These are phyloP conservation scores for Didymella lethalis DNA, from an alignment of 2,329 filamentous ascomycete species.

Conservation along the genomic window DNA sequence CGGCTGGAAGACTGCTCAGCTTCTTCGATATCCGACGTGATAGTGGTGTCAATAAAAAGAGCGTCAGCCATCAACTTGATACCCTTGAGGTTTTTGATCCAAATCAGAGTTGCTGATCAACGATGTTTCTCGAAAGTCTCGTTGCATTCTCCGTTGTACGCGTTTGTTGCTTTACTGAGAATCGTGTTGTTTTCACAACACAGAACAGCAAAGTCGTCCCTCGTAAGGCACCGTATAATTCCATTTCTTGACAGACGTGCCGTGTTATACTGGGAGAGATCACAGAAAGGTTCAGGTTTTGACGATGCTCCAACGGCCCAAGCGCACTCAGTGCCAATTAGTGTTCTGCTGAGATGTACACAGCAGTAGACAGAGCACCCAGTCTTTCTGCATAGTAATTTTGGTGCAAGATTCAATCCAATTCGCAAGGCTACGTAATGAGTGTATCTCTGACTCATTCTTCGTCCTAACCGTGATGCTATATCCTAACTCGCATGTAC, in stretches of 20 bases:
- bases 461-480: not conserved
- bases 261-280: not conserved
- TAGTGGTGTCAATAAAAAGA: not conserved
- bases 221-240: no score
- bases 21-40: not conserved
- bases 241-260: not conserved
- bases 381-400: no score
- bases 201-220: not conserved
- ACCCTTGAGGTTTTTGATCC: not conserved
- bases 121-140: not conserved
- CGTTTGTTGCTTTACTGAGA: not conserved
- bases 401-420: no score
- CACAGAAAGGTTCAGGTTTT: not conserved
- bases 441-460: not conserved
- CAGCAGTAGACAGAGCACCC: no score
- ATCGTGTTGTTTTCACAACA: not conserved
- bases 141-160: not conserved
- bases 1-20: not conserved
- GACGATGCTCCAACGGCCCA: not conserved
- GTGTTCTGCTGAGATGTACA: not conserved
- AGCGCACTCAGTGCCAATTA: not conserved
- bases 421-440: not conserved
- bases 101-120: not conserved
- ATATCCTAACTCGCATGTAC: not conserved
- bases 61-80: not conserved